These are phyloP conservation scores for Euptelea pleiosperma DNA, from an alignment of 164 flowering plant genomes.

Conservation along the genomic window DNA sequence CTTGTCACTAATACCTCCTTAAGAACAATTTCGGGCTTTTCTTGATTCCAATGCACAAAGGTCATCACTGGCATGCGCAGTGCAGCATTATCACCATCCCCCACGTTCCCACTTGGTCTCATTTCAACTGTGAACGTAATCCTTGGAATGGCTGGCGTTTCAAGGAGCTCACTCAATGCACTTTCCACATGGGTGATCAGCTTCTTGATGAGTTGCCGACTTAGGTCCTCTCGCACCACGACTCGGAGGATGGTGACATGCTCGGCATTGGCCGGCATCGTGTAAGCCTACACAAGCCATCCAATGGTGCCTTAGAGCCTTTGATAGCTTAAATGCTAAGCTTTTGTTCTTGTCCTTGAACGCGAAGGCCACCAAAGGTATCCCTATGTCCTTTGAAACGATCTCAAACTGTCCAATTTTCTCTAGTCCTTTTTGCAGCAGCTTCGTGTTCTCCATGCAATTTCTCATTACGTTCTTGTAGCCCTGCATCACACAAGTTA, in stretches of 20 bases:
- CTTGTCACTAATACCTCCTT: conserved; percentile 11
- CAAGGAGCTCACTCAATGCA: conserved; percentile 13
- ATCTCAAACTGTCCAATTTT: conserved; percentile 22
- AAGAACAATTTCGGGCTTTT: not conserved
- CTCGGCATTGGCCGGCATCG: conserved; percentile 23
- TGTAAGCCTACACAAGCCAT: conserved; percentile 31
- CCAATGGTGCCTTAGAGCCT: conserved; percentile 26
- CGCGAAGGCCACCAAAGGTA: conserved; percentile 29
- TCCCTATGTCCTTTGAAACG: conserved; percentile 23
- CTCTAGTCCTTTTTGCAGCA: conserved; percentile 20
- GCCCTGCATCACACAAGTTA: conserved; percentile 22
- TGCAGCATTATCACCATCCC: conserved; percentile 7
- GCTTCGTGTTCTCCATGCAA: conserved; percentile 26
- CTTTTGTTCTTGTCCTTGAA: conserved; percentile 21
- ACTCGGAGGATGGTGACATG: conserved; percentile 19
- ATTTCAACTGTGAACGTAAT: conserved; percentile 16
- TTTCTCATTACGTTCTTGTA: conserved; percentile 30
- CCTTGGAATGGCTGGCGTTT: conserved; percentile 10
- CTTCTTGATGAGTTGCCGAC: conserved; percentile 22
- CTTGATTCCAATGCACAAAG: conserved; percentile 13
- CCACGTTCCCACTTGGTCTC: not conserved
- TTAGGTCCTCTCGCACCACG: conserved; percentile 25
- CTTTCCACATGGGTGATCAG: conserved; percentile 12
- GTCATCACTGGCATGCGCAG: conserved; percentile 10
- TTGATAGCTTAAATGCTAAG: conserved; percentile 22